Percentiles rank a stretch among this genome's conserved stretches.
These are phyloP conservation scores for Diplocarpon mali DNA, from an alignment of 2,329 filamentous ascomycete genomes.

Conservation along the genomic window DNA sequence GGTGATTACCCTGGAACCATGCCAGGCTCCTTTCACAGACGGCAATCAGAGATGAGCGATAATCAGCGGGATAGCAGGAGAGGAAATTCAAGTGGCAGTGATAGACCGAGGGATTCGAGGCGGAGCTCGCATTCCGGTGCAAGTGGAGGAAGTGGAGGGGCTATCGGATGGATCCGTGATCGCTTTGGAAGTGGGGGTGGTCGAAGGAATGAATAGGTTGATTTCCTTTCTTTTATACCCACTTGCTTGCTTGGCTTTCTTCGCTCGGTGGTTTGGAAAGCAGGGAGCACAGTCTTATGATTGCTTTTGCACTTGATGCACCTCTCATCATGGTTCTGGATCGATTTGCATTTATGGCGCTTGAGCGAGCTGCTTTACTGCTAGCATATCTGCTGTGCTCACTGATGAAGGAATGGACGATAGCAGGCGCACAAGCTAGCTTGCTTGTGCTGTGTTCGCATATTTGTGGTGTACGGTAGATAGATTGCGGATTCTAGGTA, in stretches of 20 bases:
- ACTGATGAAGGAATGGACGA: too few relatives aligned
- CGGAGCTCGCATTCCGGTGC: conserved; percentile 16
- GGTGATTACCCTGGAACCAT: conserved; percentile 8
- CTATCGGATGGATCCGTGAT: conserved; percentile 21
- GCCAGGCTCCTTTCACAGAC: conserved; percentile 11
- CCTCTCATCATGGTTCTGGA: too few relatives aligned
- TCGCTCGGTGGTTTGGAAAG: background rate
- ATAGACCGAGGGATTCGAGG: conserved; percentile 15
- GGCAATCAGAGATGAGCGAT: conserved; percentile 15
- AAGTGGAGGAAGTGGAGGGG: conserved; percentile 8
- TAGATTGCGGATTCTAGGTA: too few relatives aligned
- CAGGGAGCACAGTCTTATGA: background rate
- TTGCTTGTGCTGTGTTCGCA: too few relatives aligned
- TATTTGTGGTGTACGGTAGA: too few relatives aligned
- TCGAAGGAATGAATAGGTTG: too few relatives aligned
- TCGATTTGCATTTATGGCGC: conserved; percentile 9
- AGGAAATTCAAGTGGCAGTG: conserved; percentile 21
- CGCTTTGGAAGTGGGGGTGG: conserved; percentile 4
- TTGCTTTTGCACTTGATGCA: too few relatives aligned
- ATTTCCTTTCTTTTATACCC: too few relatives aligned
- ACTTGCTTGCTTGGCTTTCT: background rate
- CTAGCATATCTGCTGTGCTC: too few relatives aligned
- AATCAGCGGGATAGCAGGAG: conserved; percentile 11
- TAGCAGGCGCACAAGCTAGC: too few relatives aligned
- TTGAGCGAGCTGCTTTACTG: background rate